phyloP scores from a whole-genome alignment of 139 green algal genomes.

The Zygnema cylindricum region DNA sequence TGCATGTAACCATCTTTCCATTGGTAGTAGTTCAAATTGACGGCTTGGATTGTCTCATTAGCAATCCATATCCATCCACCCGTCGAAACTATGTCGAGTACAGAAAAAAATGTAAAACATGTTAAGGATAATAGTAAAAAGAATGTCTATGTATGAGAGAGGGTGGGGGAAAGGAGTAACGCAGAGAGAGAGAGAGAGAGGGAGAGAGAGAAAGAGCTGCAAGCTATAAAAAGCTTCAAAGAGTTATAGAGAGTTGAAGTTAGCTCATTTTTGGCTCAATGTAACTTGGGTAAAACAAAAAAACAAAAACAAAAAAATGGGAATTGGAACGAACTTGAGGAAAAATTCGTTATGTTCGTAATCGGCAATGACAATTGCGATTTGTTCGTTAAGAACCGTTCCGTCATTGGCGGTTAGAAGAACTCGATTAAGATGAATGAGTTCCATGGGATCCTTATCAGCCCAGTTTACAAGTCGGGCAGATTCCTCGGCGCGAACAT shows the following conservation, averaged over 20 bases:
- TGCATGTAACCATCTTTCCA: neutral
- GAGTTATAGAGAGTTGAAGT: too few species aligned
- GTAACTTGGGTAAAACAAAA: neutral
- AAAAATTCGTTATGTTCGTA: neutral
- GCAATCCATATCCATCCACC: neutral
- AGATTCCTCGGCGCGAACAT: constrained; percentile 1
- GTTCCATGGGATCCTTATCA: neutral
- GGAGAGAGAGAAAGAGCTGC: neutral
- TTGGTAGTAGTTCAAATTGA: neutral
- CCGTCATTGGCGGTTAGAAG: constrained; percentile 6
- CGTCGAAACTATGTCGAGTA: neutral
- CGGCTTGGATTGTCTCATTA: neutral
- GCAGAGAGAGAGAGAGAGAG: neutral
- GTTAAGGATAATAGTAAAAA: too few species aligned
- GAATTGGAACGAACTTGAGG: constrained; percentile 3
- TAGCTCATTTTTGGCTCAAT: too few species aligned
- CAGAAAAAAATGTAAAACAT: too few species aligned
- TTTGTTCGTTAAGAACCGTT: neutral
- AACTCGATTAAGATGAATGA: neutral
- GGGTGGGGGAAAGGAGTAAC: too few species aligned
- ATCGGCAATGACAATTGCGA: neutral
- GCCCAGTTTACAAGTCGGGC: neutral
- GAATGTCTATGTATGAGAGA: too few species aligned
- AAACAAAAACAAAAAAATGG: neutral
- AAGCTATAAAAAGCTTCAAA: too few species aligned